Conservation (phyloP, 495 filamentous ascomycete genomes). For the Symbiotaphrina buchneri region DNA sequence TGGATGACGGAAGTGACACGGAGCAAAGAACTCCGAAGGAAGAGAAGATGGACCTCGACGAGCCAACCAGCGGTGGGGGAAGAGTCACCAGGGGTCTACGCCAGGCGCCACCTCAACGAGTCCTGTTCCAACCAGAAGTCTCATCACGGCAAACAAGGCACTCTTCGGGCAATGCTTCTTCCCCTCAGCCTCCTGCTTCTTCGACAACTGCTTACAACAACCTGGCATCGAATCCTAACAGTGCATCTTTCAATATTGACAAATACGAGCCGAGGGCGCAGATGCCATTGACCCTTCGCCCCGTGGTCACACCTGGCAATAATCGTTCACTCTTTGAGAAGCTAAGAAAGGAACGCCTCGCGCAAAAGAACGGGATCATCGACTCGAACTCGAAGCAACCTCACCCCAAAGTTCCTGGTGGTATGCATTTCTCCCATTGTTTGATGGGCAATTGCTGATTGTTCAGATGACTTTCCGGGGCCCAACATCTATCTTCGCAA, state of each 20-base stretch:
- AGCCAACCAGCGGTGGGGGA: conserved; percentile 31
- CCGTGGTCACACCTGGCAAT: conserved; percentile 44
- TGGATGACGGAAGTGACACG: conserved; percentile 18
- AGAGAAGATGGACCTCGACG: conserved; percentile 33
- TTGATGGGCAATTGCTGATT: too few species aligned
- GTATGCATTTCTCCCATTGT: background rate
- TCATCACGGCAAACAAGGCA: conserved; percentile 34
- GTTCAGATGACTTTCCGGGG: conserved; percentile 34
- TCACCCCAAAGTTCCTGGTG: background rate
- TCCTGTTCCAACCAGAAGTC: conserved; percentile 64
- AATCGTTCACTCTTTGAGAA: conserved; percentile 36
- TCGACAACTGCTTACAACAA: background rate
- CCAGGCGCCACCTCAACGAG: conserved; percentile 54
- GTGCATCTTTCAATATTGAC: conserved; percentile 25
- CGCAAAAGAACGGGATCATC: conserved; percentile 26
- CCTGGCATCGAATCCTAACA: conserved; percentile 9
- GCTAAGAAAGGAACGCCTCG: too few species aligned
- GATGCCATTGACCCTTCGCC: conserved; percentile 35
- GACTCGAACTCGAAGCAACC: conserved; percentile 28
- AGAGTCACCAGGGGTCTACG: conserved; percentile 45
- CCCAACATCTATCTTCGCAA: conserved; percentile 81
- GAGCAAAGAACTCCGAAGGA: conserved; percentile 33
- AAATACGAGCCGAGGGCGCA: conserved; percentile 34
- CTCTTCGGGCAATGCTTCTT: conserved; percentile 21
- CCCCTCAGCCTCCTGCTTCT: conserved; percentile 14